Evolutionary conservation across 139 green algal genomes (phyloP).

Genomic region (Haematococcus lacustris): DNA sequence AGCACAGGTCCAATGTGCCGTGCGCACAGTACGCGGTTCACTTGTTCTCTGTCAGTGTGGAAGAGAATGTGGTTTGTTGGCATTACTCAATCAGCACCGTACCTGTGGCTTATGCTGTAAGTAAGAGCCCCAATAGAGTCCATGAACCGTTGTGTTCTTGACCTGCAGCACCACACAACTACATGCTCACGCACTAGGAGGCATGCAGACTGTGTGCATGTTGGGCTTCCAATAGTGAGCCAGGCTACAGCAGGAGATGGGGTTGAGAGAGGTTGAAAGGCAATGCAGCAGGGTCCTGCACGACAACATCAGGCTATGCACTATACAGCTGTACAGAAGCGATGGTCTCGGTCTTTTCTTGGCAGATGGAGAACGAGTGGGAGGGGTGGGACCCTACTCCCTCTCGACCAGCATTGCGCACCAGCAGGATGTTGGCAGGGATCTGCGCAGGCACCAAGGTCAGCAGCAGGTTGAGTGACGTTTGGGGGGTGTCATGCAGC

Average conservation of each 20-base stretch:
- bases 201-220: not conserved
- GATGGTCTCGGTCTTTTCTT: not conserved
- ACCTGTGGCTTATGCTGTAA: constrained; percentile 36
- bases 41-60: too few relatives aligned
- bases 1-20: too few relatives aligned
- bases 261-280: not conserved
- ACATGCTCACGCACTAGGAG: too few relatives aligned
- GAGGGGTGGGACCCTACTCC: too few relatives aligned
- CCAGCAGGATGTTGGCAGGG: constrained; percentile 71
- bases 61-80: not conserved
- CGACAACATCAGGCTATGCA: not conserved
- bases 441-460: constrained; percentile 41
- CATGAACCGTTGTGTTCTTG: constrained; percentile 80
- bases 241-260: not conserved
- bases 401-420: not conserved
- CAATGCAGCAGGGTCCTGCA: too few relatives aligned
- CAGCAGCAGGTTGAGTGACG: not conserved
- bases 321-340: not conserved
- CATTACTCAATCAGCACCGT: not conserved
- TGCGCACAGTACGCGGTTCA: too few relatives aligned
- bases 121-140: constrained; percentile 76
- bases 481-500: constrained; percentile 12
- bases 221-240: not conserved
- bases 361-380: not conserved
- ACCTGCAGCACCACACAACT: too few relatives aligned